phyloP scores from a whole-genome alignment of 2,329 filamentous ascomycete species.

The Pseudocercospora eumusae region DNA sequence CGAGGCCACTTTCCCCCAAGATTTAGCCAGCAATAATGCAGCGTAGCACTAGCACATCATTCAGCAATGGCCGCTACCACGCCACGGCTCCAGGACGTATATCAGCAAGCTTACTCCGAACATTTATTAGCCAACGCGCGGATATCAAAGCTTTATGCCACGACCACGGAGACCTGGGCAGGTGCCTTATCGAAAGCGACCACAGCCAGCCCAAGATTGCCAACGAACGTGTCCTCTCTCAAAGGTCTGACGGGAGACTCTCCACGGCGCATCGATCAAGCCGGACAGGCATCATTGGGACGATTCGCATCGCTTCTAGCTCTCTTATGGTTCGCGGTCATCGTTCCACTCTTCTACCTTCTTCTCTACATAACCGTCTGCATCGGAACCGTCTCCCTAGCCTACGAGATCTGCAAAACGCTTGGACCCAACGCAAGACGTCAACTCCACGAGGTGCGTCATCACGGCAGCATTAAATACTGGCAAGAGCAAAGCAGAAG shows the following conservation, averaged over 20 bases:
- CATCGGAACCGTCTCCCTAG: not conserved
- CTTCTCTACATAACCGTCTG: not conserved
- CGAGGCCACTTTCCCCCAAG: not conserved
- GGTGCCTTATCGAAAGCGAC: not conserved
- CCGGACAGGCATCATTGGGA: not conserved
- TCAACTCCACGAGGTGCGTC: not conserved
- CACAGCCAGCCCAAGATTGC: not conserved
- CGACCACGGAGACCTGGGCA: not conserved
- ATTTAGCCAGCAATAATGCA: not conserved
- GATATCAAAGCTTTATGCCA: slow-evolving; percentile 4
- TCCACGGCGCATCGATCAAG: not conserved
- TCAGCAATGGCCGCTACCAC: not conserved
- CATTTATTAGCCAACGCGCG: not conserved
- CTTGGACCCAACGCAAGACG: not conserved
- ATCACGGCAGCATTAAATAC: not conserved
- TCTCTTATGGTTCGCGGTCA: not conserved
- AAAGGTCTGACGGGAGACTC: not conserved
- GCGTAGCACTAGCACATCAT: not conserved
- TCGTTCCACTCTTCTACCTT: slow-evolving; percentile 2
- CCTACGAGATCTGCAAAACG: not conserved
- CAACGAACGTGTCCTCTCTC: not conserved
- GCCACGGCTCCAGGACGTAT: not conserved
- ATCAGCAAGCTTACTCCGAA: slow-evolving; percentile 5
- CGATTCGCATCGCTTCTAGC: not conserved
- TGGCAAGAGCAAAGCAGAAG: not conserved